A percentile compares a stretch with the other conserved stretches of the same genome.
phyloP scores from a whole-genome alignment of 371 early-diverging fungal species.

The Antonospora locustae region DNA sequence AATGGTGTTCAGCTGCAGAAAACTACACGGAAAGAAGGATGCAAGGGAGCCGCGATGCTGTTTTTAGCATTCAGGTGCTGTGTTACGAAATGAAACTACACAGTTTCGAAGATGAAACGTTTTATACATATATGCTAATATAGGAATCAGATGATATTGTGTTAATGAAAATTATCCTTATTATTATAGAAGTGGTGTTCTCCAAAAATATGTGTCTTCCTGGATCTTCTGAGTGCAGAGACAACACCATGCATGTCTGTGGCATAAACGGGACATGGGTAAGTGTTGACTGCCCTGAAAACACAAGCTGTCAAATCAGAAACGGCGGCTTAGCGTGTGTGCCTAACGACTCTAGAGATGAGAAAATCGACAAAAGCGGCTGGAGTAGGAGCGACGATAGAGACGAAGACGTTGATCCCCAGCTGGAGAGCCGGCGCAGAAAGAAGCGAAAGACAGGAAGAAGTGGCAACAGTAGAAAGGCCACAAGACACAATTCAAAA shows the following conservation, averaged over 20 bases:
- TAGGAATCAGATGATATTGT: too few relatives aligned
- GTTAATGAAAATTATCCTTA: constrained; percentile 7
- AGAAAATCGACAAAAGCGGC: not conserved
- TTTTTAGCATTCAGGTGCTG: too few relatives aligned
- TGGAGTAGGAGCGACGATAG: not conserved
- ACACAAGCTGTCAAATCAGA: constrained; percentile 25
- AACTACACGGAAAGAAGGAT: too few relatives aligned
- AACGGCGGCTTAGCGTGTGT: constrained; percentile 24
- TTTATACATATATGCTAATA: too few relatives aligned
- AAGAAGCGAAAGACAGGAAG: not conserved
- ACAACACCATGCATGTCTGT: constrained; percentile 39
- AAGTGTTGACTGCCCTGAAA: constrained; percentile 36
- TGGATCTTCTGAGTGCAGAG: constrained; percentile 39
- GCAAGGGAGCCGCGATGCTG: too few relatives aligned
- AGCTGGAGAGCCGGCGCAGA: not conserved
- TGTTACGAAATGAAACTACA: too few relatives aligned
- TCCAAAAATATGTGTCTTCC: constrained; percentile 36
- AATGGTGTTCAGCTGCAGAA: too few relatives aligned
- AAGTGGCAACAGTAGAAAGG: constrained; percentile 1
- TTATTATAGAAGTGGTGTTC: too few relatives aligned
- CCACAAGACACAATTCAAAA: constrained; percentile 4
- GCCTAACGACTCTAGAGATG: not conserved
- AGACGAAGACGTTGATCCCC: not conserved
- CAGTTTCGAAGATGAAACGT: too few relatives aligned
- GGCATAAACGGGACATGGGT: constrained; percentile 41